phyloP scores from a whole-genome alignment of 2,329 filamentous ascomycete genomes.

The Colletotrichum trifolii region DNA sequence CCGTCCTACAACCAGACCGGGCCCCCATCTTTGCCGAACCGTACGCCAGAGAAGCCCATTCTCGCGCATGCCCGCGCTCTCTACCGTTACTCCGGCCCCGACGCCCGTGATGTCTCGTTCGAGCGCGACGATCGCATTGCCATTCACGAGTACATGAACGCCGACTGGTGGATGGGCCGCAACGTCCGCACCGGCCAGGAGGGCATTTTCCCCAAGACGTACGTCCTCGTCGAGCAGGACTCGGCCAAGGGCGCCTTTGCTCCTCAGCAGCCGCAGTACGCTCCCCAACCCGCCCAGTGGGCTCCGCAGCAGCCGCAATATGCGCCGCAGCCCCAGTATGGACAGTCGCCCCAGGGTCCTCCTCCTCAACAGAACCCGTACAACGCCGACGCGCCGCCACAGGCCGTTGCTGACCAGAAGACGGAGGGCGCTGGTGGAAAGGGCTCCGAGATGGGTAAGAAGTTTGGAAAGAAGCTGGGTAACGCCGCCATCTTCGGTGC shows the following conservation, averaged over 20 bases:
- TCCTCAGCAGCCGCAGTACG: slow-evolving; percentile 40
- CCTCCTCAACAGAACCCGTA: slow-evolving; percentile 69
- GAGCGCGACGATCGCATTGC: slow-evolving; percentile 83
- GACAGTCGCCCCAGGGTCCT: slow-evolving; percentile 54
- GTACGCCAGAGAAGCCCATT: slow-evolving; percentile 60
- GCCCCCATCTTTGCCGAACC: slow-evolving; percentile 54
- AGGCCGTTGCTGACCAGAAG: slow-evolving; percentile 76
- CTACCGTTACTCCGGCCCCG: slow-evolving; percentile 83
- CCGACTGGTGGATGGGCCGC: slow-evolving; percentile 94
- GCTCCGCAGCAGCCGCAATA: slow-evolving; percentile 36
- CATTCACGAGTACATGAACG: slow-evolving; percentile 93
- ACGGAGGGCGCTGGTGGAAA: slow-evolving; percentile 66
- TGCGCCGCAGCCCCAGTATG: slow-evolving; percentile 50
- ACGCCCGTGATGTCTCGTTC: slow-evolving; percentile 84
- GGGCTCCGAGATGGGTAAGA: slow-evolving; percentile 83
- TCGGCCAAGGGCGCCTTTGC: slow-evolving; percentile 43
- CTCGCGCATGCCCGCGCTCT: slow-evolving; percentile 82
- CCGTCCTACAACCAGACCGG: slow-evolving; percentile 64
- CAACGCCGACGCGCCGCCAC: slow-evolving; percentile 76
- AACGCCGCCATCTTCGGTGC: slow-evolving; percentile 89
- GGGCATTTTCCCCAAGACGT: slow-evolving; percentile 95
- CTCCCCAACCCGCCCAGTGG: slow-evolving; percentile 41
- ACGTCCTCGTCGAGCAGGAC: slow-evolving; percentile 81
- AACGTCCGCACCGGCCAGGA: slow-evolving; percentile 85
- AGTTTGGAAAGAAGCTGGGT: slow-evolving; percentile 92